phyloP scores from a whole-genome alignment of 768 basidiomycete species.

The Kwoniella dejecticola region DNA sequence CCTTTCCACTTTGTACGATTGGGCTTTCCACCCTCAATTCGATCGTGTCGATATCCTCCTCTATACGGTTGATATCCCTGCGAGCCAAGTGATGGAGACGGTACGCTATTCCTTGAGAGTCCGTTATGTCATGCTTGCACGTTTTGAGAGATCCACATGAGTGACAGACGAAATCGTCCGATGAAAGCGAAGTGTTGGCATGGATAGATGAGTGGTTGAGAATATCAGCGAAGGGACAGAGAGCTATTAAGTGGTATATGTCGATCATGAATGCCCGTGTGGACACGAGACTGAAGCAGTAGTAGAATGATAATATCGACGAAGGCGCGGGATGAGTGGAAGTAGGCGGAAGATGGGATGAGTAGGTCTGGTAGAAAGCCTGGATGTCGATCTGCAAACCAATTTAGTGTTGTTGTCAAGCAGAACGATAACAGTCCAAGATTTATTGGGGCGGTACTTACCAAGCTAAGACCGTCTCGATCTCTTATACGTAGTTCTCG shows the following conservation, averaged over 20 bases:
- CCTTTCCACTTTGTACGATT: conserved; percentile 22
- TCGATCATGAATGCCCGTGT: conserved; percentile 83
- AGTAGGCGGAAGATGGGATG: conserved; percentile 18
- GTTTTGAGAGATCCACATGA: conserved; percentile 36
- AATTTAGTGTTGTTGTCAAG: background rate
- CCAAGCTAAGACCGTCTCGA: conserved; percentile 31
- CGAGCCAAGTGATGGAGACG: conserved; percentile 12
- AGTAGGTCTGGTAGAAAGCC: conserved; percentile 8
- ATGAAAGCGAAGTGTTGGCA: conserved; percentile 31
- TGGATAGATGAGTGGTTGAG: conserved; percentile 37
- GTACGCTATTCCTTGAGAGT: conserved; percentile 1
- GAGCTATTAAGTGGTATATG: conserved; percentile 73
- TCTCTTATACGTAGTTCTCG: conserved; percentile 34
- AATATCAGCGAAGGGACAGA: conserved; percentile 83
- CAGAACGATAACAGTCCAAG: background rate
- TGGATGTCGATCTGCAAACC: conserved; percentile 7
- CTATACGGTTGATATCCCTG: conserved; percentile 6
- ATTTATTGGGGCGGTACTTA: conserved; percentile 24
- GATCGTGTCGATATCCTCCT: conserved; percentile 23
- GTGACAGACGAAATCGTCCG: conserved; percentile 44
- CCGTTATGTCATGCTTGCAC: conserved; percentile 29
- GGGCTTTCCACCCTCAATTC: conserved; percentile 34
- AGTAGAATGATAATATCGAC: conserved; percentile 28
- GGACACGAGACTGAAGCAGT: conserved; percentile 69
- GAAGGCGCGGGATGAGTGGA: conserved; percentile 7